A percentile compares a stretch with the other conserved stretches of the same genome.
Evolutionary conservation across 129 eudicot genomes (phyloP).

Genomic region (Escallonia herrerae): DNA sequence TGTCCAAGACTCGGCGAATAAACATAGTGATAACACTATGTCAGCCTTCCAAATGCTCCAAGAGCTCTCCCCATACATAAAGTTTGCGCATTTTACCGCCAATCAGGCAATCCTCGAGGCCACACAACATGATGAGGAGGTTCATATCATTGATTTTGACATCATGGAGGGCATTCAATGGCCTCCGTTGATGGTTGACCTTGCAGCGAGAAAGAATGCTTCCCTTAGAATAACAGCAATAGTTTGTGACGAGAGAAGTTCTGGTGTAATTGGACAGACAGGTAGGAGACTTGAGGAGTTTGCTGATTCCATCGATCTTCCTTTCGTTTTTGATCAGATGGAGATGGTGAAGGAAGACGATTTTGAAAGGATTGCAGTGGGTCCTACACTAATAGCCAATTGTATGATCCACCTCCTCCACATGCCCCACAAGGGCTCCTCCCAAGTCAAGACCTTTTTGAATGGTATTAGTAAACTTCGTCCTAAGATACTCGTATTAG

Average conservation of each 20-base stretch:
- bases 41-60: conserved; percentile 19
- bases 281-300: conserved; percentile 12
- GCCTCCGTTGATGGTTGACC: conserved; percentile 22
- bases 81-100: conserved; percentile 22
- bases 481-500: conserved; percentile 13
- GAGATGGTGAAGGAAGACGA: neutral
- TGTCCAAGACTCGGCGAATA: neutral
- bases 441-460: conserved; percentile 2
- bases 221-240: conserved; percentile 15
- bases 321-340: conserved; percentile 7
- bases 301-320: conserved; percentile 15
- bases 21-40: neutral
- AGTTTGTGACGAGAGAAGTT: neutral
- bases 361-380: conserved; percentile 2
- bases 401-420: conserved; percentile 19
- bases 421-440: conserved; percentile 5
- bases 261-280: neutral
- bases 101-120: conserved; percentile 29
- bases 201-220: neutral
- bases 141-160: conserved; percentile 17
- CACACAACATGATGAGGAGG: neutral
- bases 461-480: conserved; percentile 8
- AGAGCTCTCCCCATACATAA: conserved; percentile 15
- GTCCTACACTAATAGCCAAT: conserved; percentile 6
- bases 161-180: conserved; percentile 26